Percentiles rank a stretch among this genome's conserved stretches.
Evolutionary conservation across 805 yeast species (phyloP).

Genomic region (Kuraishia capsulata): DNA sequence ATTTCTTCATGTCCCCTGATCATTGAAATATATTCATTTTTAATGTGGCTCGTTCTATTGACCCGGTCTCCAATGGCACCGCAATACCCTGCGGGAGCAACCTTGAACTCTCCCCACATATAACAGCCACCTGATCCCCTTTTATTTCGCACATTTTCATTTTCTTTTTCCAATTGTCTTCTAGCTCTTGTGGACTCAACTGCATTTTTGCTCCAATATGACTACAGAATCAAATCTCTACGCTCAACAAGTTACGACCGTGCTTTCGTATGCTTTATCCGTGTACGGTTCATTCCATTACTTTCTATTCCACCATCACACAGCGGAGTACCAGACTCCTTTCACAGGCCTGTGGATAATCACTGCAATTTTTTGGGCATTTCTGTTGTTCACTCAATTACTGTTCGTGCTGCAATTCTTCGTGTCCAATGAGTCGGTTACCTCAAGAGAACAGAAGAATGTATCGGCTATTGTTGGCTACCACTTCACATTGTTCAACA

Average conservation of each 20-base stretch:
- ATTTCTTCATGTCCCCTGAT: too few relatives aligned
- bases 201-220: too few relatives aligned
- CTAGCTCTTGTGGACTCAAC: too few relatives aligned
- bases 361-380: slow-evolving; percentile 47
- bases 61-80: too few relatives aligned
- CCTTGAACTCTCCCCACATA: too few relatives aligned
- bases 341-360: slow-evolving; percentile 51
- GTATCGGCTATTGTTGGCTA: slow-evolving; percentile 37
- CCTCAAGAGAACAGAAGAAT: slow-evolving; percentile 17
- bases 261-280: slow-evolving; percentile 47
- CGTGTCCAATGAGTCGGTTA: slow-evolving; percentile 13
- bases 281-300: slow-evolving; percentile 46
- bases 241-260: slow-evolving; percentile 34
- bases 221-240: slow-evolving; percentile 9
- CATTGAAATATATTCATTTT: too few relatives aligned
- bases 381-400: slow-evolving; percentile 43
- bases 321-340: slow-evolving; percentile 50
- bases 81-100: too few relatives aligned
- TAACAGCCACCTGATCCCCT: too few relatives aligned
- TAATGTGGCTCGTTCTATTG: too few relatives aligned
- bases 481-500: slow-evolving; percentile 57
- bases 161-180: too few relatives aligned
- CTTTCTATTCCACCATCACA: slow-evolving; percentile 45
- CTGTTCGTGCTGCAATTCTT: slow-evolving; percentile 38
- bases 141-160: too few relatives aligned